Percentiles rank a stretch among this genome's conserved stretches.
Conservation (phyloP, 192 early-diverging fungal genomes). For the Gorgonomyces haynaldii region DNA sequence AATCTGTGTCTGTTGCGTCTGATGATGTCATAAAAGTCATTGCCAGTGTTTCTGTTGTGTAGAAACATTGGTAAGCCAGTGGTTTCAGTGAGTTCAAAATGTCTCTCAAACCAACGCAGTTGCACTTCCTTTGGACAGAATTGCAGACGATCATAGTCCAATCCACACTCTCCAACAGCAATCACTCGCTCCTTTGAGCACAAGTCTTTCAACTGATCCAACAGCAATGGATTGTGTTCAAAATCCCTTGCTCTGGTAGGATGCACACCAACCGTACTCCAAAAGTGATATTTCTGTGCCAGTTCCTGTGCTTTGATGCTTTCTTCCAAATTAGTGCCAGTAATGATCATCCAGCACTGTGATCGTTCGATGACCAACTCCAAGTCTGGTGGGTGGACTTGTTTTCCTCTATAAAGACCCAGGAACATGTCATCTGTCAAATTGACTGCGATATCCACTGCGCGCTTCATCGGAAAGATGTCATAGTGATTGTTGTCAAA, state of each 20-base stretch:
- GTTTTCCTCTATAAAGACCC: slow-evolving; percentile 69
- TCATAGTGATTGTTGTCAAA: too few species aligned
- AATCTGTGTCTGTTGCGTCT: slow-evolving; percentile 48
- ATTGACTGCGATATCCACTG: slow-evolving; percentile 77
- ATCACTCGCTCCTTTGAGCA: slow-evolving; percentile 42
- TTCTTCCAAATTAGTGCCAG: slow-evolving; percentile 33
- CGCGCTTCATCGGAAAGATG: background rate
- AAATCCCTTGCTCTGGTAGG: slow-evolving; percentile 73
- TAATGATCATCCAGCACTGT: slow-evolving; percentile 67
- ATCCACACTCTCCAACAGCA: slow-evolving; percentile 90
- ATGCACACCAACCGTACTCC: slow-evolving; percentile 73
- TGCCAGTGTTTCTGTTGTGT: slow-evolving; percentile 75
- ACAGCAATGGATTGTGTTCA: slow-evolving; percentile 26
- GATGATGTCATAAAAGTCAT: slow-evolving; percentile 61
- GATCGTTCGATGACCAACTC: slow-evolving; percentile 52
- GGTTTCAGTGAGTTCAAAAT: slow-evolving; percentile 65
- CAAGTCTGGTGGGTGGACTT: slow-evolving; percentile 42
- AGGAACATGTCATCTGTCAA: slow-evolving; percentile 79
- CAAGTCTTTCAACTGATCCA: slow-evolving; percentile 13
- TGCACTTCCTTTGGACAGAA: slow-evolving; percentile 71
- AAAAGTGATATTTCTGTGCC: slow-evolving; percentile 41
- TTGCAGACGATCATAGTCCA: slow-evolving; percentile 87
- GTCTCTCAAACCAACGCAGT: slow-evolving; percentile 58
- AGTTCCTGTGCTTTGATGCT: slow-evolving; percentile 43
- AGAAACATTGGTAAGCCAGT: slow-evolving; percentile 83